Evolutionary conservation across 1,284 basidiomycete genomes (phyloP), one percentile per base, ranked within the genome.

Genomic region (Peniophora sp.): DNA sequence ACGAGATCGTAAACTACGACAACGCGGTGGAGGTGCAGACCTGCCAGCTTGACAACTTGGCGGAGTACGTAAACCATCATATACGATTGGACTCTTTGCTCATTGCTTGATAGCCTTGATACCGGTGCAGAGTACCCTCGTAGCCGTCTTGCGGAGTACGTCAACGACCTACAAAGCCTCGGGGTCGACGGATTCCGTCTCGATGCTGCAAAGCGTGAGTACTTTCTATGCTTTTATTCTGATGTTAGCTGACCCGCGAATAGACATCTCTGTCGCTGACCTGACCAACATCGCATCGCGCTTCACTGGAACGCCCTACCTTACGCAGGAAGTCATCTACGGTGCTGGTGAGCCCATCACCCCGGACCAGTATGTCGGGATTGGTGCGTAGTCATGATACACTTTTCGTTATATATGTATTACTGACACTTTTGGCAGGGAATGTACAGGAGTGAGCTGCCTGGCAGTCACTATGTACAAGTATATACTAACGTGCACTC

Each of bases 191-290:
- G 85, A 0, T 65, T 87, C 38, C 73, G 83, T 0, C 64, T 86
- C 35, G 84, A 88, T 61, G 82, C 84, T 8, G 74, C 82, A 0
- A 86, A 85, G 65, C 74, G 82, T 84, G 58, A 50, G 68, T 58
- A 9, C 39, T 17, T 47, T 22, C 14, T 20, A 20, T 17, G 3
- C 0, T 38, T 49, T 3, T 32, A n/a, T 52, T 39, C n/a, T n/a
- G n/a, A n/a, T 17, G 22, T 41, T 20, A 8, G n/a, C 19, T 17
- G 19, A n/a, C 5, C 38, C 5, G 5, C 38, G 16, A 8, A n/a
- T n/a, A 62, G 60, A 61, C 50, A 58, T 62, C n/a, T 38, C 57
- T 10, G 50, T 52, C 10, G 50, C 35, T 9, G 60, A 62, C 49
- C 54, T 62, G 43, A 35, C 50, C 11, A 60, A 58, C 46, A 59